A percentile compares a stretch with the other conserved stretches of the same genome.
Conservation (phyloP, 2,329 filamentous ascomycete species). For the Nakataea oryzae region DNA sequence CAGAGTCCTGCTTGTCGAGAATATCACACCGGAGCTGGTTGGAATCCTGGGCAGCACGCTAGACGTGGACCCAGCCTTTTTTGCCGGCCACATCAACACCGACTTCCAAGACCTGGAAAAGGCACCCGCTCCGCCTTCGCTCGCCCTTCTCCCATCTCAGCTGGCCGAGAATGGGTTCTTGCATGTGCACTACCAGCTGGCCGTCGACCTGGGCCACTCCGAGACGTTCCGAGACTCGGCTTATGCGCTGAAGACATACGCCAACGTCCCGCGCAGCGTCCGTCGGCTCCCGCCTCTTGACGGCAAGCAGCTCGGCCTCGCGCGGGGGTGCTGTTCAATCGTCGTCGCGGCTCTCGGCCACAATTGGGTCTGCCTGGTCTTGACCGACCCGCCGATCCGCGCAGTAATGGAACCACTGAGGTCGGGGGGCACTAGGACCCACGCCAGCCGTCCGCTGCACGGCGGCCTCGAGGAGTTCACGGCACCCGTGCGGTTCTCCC, state of each 20-base stretch:
- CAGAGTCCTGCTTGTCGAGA: slow-evolving; percentile 9
- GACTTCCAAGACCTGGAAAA: slow-evolving; percentile 10
- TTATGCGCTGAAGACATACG: neutral
- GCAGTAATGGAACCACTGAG: no score
- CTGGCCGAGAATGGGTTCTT: slow-evolving; percentile 6
- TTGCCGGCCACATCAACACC: slow-evolving; percentile 9
- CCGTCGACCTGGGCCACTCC: no score
- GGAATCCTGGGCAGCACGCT: slow-evolving; percentile 6
- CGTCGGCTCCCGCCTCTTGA: slow-evolving; percentile 3
- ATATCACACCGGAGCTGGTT: slow-evolving; percentile 7
- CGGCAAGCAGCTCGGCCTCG: slow-evolving; percentile 6
- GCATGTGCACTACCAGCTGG: slow-evolving; percentile 7
- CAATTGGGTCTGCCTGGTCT: slow-evolving; percentile 5
- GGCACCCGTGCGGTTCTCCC: neutral
- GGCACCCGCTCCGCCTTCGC: slow-evolving; percentile 9
- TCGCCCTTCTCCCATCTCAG: slow-evolving; percentile 8
- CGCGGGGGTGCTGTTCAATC: slow-evolving; percentile 5
- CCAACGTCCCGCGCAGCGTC: slow-evolving; percentile 5
- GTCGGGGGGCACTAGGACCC: neutral
- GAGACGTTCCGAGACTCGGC: no score
- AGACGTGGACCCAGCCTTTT: slow-evolving; percentile 11
- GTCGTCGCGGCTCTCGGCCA: neutral
- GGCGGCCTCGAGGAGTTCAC: slow-evolving; percentile 6
- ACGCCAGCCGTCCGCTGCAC: neutral
- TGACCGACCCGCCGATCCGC: slow-evolving; percentile 1